phyloP scores from a whole-genome alignment of 1,139 yeast genomes.

The Pneumocystis jirovecii region DNA sequence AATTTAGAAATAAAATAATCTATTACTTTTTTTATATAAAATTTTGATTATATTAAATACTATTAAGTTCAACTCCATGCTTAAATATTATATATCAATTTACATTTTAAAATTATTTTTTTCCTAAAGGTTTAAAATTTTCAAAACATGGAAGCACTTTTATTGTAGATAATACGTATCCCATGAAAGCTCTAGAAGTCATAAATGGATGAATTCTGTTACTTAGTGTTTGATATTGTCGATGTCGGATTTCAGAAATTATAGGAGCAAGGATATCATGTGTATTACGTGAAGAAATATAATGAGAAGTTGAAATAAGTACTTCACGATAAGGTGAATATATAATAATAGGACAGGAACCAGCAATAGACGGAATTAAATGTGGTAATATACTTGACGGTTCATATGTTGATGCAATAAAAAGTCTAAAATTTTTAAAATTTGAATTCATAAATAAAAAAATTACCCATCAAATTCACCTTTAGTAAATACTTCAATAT shows the following conservation, averaged over 20 bases:
- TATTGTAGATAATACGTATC: conserved; percentile 67
- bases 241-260: conserved; percentile 64
- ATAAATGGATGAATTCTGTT: conserved; percentile 90
- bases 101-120: neutral
- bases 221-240: conserved; percentile 81
- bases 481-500: conserved; percentile 38
- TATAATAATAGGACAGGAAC: conserved; percentile 73
- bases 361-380: conserved; percentile 55
- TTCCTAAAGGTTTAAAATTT: neutral
- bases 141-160: conserved; percentile 46
- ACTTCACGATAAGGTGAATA: conserved; percentile 72
- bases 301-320: conserved; percentile 57
- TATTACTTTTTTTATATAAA: neutral
- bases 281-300: conserved; percentile 37
- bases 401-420: conserved; percentile 59
- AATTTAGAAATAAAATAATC: neutral
- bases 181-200: conserved; percentile 91
- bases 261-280: conserved; percentile 68
- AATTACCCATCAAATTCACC: conserved; percentile 53
- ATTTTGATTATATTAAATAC: too few species aligned
- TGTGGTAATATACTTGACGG: conserved; percentile 49
- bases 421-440: conserved; percentile 20
- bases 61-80: too few species aligned
- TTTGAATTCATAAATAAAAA: neutral
- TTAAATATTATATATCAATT: neutral